phyloP scores from a whole-genome alignment of 257 asterid species.

The Ophiorrhiza pumila region DNA sequence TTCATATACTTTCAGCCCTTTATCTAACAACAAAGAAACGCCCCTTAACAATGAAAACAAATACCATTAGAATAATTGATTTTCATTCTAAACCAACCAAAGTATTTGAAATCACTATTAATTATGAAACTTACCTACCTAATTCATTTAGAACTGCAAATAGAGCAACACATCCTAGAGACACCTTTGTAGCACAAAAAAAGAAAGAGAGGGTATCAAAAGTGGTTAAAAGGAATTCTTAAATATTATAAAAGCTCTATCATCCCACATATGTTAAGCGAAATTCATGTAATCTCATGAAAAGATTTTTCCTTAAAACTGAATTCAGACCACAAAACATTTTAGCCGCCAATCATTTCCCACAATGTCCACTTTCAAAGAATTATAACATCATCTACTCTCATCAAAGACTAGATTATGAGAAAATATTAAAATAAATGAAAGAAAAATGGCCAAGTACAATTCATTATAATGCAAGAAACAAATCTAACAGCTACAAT shows the following conservation, averaged over 20 bases:
- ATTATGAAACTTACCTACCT: conserved; percentile 50
- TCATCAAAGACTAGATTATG: too few relatives aligned
- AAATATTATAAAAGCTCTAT: not conserved
- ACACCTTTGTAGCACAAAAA: conserved; percentile 53
- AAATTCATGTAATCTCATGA: too few relatives aligned
- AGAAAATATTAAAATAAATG: too few relatives aligned
- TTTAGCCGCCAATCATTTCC: too few relatives aligned
- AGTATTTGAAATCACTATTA: not conserved
- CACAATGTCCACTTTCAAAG: too few relatives aligned
- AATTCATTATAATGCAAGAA: too few relatives aligned
- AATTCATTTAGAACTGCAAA: conserved; percentile 85
- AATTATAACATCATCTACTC: too few relatives aligned
- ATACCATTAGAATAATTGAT: not conserved
- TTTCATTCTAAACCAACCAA: conserved; percentile 4
- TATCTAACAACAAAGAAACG: conserved; percentile 84
- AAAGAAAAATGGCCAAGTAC: too few relatives aligned
- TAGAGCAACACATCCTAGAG: conserved; percentile 88
- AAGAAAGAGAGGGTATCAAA: conserved; percentile 10
- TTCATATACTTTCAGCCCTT: conserved; percentile 59
- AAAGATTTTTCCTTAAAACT: too few relatives aligned
- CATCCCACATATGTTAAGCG: too few relatives aligned
- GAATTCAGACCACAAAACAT: too few relatives aligned
- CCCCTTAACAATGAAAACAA: conserved; percentile 45
- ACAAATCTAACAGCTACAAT: too few relatives aligned
- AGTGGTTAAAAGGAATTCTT: conserved; percentile 6